A percentile compares a stretch with the other conserved stretches of the same genome.
phyloP scores from a whole-genome alignment of 2,329 filamentous ascomycete genomes.

The Lachnellula suecica region DNA sequence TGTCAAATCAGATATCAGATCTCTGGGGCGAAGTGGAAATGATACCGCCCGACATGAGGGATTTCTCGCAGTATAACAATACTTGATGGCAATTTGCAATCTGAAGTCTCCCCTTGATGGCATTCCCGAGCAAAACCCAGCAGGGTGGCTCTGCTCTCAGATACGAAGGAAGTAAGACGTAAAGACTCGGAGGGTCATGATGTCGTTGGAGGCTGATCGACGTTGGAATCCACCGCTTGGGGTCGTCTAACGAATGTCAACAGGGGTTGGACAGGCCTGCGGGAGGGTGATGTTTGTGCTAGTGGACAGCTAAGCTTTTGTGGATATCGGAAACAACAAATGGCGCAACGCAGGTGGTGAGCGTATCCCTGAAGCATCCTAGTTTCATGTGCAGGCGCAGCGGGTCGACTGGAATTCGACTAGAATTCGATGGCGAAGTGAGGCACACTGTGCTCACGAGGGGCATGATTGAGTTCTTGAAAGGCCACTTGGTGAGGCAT shows the following conservation, averaged over 20 bases:
- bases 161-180: constrained; percentile 1
- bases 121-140: neutral
- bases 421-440: neutral
- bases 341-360: neutral
- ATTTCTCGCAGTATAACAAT: neutral
- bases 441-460: no score
- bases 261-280: constrained; percentile 1
- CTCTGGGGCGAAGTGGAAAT: neutral
- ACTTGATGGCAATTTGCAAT: neutral
- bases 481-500: neutral
- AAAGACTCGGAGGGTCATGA: constrained; percentile 12
- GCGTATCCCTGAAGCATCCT: neutral
- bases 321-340: constrained; percentile 7
- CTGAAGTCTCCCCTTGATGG: neutral
- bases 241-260: neutral
- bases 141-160: constrained; percentile 7
- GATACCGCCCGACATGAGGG: neutral
- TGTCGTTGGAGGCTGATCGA: constrained; percentile 18
- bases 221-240: neutral
- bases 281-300: constrained; percentile 1
- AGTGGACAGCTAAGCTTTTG: constrained; percentile 23
- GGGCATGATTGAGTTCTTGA: no score
- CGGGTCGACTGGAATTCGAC: neutral
- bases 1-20: neutral
- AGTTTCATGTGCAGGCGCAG: neutral